Percentiles rank a stretch among this genome's conserved stretches.
Conservation (phyloP, 176 grass and related monocot species). For the Oryza longistaminata region DNA sequence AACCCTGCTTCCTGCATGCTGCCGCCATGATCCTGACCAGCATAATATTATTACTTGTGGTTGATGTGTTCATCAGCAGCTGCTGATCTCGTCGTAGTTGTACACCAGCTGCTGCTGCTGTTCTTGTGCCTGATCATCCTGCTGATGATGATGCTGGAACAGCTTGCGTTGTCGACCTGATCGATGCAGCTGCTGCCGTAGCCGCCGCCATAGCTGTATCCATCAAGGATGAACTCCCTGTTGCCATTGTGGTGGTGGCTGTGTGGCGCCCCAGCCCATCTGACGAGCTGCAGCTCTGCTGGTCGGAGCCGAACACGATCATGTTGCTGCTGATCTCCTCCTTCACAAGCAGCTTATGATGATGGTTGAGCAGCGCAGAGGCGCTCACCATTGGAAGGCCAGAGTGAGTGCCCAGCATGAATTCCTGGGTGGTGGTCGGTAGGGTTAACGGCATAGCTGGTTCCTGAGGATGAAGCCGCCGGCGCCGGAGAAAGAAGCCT, state of each 20-base stretch:
- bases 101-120: constrained; percentile 45
- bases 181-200: not conserved
- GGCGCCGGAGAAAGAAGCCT: constrained; percentile 43
- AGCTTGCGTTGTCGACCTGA: constrained; percentile 34
- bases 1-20: constrained; percentile 37
- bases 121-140: constrained; percentile 30
- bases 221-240: constrained; percentile 50
- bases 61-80: constrained; percentile 50
- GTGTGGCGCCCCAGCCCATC: constrained; percentile 11
- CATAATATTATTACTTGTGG: not conserved
- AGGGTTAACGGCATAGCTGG: constrained; percentile 20
- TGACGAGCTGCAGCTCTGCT: constrained; percentile 69
- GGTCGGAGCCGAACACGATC: constrained; percentile 75
- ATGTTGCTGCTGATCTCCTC: constrained; percentile 50
- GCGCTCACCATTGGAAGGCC: not conserved
- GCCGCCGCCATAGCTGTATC: constrained; percentile 27
- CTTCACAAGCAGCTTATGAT: constrained; percentile 40
- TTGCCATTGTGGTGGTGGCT: constrained; percentile 17
- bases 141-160: constrained; percentile 1
- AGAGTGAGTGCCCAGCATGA: constrained; percentile 17
- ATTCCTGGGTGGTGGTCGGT: constrained; percentile 21
- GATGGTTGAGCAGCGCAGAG: constrained; percentile 19
- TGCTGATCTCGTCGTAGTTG: constrained; percentile 87
- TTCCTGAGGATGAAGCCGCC: not conserved
- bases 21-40: constrained; percentile 9